These are phyloP conservation scores for Rhizopus stolonifer DNA, from an alignment of 371 early-diverging fungal genomes.

Conservation along the genomic window DNA sequence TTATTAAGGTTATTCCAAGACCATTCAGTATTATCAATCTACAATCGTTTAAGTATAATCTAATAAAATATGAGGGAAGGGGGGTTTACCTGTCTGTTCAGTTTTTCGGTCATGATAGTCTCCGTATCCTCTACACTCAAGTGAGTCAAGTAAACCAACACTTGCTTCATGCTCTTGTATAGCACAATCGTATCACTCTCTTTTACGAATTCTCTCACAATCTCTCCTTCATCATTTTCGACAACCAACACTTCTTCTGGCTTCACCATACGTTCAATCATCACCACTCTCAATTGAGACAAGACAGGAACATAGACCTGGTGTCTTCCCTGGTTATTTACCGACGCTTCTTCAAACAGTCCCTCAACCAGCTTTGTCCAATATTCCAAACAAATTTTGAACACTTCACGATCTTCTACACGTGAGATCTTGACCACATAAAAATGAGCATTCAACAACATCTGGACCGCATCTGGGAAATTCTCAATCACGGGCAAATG, in stretches of 20 bases:
- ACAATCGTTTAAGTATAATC: neutral
- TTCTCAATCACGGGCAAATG: conserved; percentile 69
- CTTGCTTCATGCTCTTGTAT: conserved; percentile 98
- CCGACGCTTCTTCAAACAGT: conserved; percentile 78
- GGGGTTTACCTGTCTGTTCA: conserved; percentile 72
- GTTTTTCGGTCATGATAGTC: conserved; percentile 90
- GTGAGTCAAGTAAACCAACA: conserved; percentile 95
- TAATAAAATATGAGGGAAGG: no score
- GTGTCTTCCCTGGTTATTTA: conserved; percentile 36
- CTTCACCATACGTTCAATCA: conserved; percentile 96
- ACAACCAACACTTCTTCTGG: conserved; percentile 97
- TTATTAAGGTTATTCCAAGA: conserved; percentile 96
- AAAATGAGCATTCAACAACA: conserved; percentile 80
- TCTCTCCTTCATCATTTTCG: conserved; percentile 99
- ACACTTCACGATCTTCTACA: conserved; percentile 94
- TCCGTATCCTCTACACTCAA: conserved; percentile 93
- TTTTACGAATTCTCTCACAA: conserved; percentile 97
- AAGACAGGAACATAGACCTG: conserved; percentile 78
- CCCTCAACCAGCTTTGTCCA: conserved; percentile 91
- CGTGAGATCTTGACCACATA: conserved; percentile 88
- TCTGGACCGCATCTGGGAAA: conserved; percentile 57
- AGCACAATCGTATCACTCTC: conserved; percentile 98
- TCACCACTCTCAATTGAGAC: conserved; percentile 81
- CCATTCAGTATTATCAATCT: conserved; percentile 94
- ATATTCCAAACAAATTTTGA: conserved; percentile 97